Evolutionary conservation across 352 stramenopile species (phyloP), one percentile per base, ranked within the genome.

Genomic region (Globisporangium perplexum): DNA sequence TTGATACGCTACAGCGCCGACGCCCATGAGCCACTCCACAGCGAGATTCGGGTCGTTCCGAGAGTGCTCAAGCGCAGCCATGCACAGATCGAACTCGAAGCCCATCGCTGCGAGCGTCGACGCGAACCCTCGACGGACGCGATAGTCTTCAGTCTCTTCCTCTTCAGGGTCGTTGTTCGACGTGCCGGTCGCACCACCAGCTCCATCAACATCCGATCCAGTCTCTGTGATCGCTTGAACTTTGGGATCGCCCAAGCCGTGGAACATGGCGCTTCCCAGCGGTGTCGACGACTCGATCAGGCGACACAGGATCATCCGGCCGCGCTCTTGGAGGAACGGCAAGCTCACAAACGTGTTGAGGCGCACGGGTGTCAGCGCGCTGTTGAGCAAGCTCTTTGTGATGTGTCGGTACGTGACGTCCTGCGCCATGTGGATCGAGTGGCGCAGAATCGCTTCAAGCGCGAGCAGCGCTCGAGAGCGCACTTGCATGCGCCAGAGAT

Each of bases 71-170:
- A 95, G 62, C 12, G 85, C 85, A 23, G 73, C 66, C 80, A 95
- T 90, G 50, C 85, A 95, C 18, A 95, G 63, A 7, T 93, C 85
- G 60, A 95, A 93, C 51, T 92, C 85, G 35, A 95, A 95, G 0
- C 85, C 85, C 85, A 95, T 95, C 1, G 81, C 83, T 38, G 83
- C 83, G 26, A 95, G 59, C 6, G 79, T 93, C 1, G 83, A 88
- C 14, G 85, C 85, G 47, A 95, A 93, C 0, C 82, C 81, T 46
- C 82, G 71, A 42, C 85, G 79, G 44, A 83, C 66, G 22, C 81
- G 76, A 60, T 86, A 79, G 26, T 79, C 72, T 59, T 90, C 81
- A 0, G 64, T 86, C 50, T 93, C 83, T 66, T 93, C 79, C 65
- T 88, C 66, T 7, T 74, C 72, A 3, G 78, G 77, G 53, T 90